Evolutionary conservation across 768 basidiomycete species (phyloP).

Genomic region (Serendipita vermifera): DNA sequence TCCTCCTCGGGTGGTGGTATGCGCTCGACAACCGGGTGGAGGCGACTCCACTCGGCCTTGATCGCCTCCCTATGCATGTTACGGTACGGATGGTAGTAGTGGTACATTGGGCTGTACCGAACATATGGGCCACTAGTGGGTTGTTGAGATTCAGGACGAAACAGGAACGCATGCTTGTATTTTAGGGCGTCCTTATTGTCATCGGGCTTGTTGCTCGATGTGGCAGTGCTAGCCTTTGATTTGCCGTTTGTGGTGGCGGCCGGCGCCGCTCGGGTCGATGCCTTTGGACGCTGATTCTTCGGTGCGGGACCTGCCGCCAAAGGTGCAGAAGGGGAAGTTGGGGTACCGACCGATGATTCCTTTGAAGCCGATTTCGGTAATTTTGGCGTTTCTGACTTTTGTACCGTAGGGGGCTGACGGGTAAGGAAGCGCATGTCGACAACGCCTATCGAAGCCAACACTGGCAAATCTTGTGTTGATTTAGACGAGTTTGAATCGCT

Average conservation of each 20-base stretch:
- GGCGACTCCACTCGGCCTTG: constrained; percentile 1
- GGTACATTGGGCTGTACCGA: constrained; percentile 4
- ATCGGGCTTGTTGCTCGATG: neutral
- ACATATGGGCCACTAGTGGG: neutral
- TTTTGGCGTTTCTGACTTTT: neutral
- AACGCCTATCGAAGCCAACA: constrained; percentile 2
- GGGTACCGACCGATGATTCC: neutral
- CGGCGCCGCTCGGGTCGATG: neutral
- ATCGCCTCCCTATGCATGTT: neutral
- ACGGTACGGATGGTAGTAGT: constrained; percentile 3
- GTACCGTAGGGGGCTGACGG: constrained; percentile 1
- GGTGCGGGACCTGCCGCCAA: neutral
- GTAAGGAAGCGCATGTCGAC: constrained; percentile 6
- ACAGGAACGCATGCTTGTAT: neutral
- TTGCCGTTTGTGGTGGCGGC: neutral
- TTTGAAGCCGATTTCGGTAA: neutral
- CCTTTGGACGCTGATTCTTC: constrained; percentile 10
- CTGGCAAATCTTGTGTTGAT: neutral
- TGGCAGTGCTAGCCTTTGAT: neutral
- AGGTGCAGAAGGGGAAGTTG: constrained; percentile 2
- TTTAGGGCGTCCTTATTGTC: neutral
- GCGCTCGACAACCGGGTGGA: constrained; percentile 7
- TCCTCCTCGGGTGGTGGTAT: neutral
- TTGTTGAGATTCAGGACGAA: neutral
- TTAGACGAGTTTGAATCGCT: neutral